Conservation (phyloP, 768 basidiomycete genomes). For the Suillus variegatus region DNA sequence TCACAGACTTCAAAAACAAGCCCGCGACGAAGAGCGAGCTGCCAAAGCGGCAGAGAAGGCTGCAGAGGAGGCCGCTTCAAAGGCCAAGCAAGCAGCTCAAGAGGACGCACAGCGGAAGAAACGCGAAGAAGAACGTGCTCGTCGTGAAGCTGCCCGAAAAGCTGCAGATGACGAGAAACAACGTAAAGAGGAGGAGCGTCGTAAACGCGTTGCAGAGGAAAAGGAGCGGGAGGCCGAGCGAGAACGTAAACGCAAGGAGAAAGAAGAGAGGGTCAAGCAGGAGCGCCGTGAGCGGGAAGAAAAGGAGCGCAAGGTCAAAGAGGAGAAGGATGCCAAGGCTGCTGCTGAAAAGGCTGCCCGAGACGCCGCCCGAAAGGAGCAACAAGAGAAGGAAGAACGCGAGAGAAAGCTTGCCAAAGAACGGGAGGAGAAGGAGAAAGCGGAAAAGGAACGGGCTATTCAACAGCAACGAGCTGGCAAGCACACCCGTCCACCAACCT, state of each 20-base stretch:
- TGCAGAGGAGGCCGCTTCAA: conserved; percentile 78
- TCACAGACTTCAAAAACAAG: conserved; percentile 82
- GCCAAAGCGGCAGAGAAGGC: conserved; percentile 82
- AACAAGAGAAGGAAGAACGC: conserved; percentile 65
- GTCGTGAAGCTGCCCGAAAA: conserved; percentile 74
- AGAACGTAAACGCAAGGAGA: conserved; percentile 72
- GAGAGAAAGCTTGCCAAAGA: conserved; percentile 66
- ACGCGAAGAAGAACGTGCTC: conserved; percentile 83
- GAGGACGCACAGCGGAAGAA: conserved; percentile 83
- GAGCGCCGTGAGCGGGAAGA: conserved; percentile 60
- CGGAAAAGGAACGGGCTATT: conserved; percentile 44
- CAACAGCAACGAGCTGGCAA: conserved; percentile 51
- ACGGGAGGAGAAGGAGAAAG: conserved; percentile 62
- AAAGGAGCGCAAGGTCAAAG: conserved; percentile 60
- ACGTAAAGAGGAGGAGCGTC: conserved; percentile 81
- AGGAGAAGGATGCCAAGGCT: conserved; percentile 63
- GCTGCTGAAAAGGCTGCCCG: conserved; percentile 50
- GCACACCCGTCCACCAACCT: conserved; percentile 49
- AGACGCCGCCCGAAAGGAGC: conserved; percentile 40
- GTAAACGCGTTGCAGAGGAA: conserved; percentile 76
- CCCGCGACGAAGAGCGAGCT: conserved; percentile 90
- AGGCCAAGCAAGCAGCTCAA: conserved; percentile 71
- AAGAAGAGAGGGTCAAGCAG: conserved; percentile 59
- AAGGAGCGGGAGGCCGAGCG: conserved; percentile 78
- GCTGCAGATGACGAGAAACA: conserved; percentile 81